These are phyloP conservation scores for Platanus orientalis DNA, from an alignment of 164 flowering plant genomes.

Conservation along the genomic window DNA sequence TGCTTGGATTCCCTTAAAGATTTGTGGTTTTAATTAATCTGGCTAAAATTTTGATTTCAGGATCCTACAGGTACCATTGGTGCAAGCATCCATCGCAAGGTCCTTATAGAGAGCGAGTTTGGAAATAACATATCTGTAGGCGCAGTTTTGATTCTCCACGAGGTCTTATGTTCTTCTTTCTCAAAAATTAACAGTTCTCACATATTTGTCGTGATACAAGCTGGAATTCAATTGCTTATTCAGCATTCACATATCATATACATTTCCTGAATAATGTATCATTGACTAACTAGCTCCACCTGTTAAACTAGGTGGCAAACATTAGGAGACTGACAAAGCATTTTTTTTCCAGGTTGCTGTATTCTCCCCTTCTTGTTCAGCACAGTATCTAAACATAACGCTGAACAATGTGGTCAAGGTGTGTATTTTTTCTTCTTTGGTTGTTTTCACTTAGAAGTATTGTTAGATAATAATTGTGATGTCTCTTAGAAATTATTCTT, in stretches of 20 bases:
- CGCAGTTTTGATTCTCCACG: conserved; percentile 54
- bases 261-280: neutral
- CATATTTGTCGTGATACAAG: neutral
- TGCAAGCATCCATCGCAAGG: conserved; percentile 65
- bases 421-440: neutral
- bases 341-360: conserved; percentile 45
- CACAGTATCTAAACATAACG: conserved; percentile 58
- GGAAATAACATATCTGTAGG: conserved; percentile 52
- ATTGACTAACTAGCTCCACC: neutral
- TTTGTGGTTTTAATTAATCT: neutral
- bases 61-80: conserved; percentile 69
- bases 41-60: conserved; percentile 28
- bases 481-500: too few relatives aligned
- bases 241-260: too few relatives aligned
- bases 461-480: neutral
- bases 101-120: conserved; percentile 38
- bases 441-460: neutral
- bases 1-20: neutral
- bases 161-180: conserved; percentile 36
- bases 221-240: too few relatives aligned
- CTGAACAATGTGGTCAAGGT: conserved; percentile 59
- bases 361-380: conserved; percentile 43
- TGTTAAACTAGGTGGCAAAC: neutral
- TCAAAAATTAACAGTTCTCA: neutral
- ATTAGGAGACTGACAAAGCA: neutral